Conservation (phyloP, 129 eudicot genomes). For the Saussurea involucrata region DNA sequence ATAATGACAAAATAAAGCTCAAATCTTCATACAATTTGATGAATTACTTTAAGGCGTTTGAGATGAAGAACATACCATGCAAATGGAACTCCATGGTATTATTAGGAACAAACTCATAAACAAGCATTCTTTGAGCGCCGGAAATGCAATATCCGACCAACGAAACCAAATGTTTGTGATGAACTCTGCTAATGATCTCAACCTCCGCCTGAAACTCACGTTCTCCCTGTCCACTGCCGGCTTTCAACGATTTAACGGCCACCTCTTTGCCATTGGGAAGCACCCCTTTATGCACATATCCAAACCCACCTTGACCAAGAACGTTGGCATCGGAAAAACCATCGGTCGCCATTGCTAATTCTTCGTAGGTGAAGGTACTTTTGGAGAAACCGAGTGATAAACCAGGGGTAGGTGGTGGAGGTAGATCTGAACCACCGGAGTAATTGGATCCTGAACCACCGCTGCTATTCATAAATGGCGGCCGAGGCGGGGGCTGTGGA, state of each 20-base stretch:
- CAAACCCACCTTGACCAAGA: constrained; percentile 69
- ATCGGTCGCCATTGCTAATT: constrained; percentile 41
- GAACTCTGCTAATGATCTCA: constrained; percentile 57
- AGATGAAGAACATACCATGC: constrained; percentile 32
- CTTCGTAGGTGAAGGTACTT: constrained; percentile 49
- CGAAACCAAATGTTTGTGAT: constrained; percentile 58
- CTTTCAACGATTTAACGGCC: constrained; percentile 48
- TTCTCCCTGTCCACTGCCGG: constrained; percentile 54
- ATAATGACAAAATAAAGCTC: background rate
- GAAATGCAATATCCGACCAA: constrained; percentile 57
- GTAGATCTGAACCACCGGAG: constrained; percentile 28
- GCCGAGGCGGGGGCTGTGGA: constrained; percentile 12
- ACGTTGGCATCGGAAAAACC: constrained; percentile 46
- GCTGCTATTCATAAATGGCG: constrained; percentile 19
- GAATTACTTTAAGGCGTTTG: background rate
- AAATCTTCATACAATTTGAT: background rate
- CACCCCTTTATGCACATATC: constrained; percentile 58
- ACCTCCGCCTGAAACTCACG: constrained; percentile 63
- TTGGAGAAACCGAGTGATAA: constrained; percentile 28
- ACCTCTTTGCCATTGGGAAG: constrained; percentile 48
- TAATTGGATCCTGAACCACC: constrained; percentile 38
- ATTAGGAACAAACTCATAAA: constrained; percentile 61
- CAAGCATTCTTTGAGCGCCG: constrained; percentile 58
- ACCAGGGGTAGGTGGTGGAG: constrained; percentile 21
- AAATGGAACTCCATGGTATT: constrained; percentile 57